Percentiles rank a stretch among this genome's conserved stretches.
Conservation (phyloP, 768 basidiomycete species). For the Paxillus rubicundulus region DNA sequence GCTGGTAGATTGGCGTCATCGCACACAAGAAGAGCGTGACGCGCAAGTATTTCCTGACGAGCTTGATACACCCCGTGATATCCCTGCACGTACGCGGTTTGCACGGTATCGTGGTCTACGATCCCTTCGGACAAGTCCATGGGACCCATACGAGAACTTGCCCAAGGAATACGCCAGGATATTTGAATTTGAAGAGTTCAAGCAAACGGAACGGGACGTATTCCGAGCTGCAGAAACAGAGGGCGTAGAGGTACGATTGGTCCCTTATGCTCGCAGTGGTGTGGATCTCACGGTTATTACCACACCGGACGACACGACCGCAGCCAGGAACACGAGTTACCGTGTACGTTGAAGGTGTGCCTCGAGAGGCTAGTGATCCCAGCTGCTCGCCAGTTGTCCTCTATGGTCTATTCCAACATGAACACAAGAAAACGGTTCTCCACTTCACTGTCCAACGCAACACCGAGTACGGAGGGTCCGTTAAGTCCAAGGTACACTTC, state of each 20-base stretch:
- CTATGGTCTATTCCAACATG: slow-evolving; percentile 87
- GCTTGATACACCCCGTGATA: slow-evolving; percentile 87
- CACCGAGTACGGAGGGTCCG: slow-evolving; percentile 86
- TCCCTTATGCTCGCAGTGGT: not conserved
- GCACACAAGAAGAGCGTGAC: slow-evolving; percentile 73
- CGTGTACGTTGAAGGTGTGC: slow-evolving; percentile 72
- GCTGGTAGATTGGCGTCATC: slow-evolving; percentile 64
- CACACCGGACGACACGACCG: not conserved
- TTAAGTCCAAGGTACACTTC: slow-evolving; percentile 78
- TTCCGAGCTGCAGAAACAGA: slow-evolving; percentile 67
- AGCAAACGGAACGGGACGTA: slow-evolving; percentile 73
- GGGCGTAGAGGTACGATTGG: slow-evolving; percentile 59
- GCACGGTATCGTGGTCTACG: slow-evolving; percentile 89
- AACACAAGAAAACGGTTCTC: slow-evolving; percentile 91
- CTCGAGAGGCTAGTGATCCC: slow-evolving; percentile 49
- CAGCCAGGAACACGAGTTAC: slow-evolving; percentile 85
- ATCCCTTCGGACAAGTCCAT: slow-evolving; percentile 91
- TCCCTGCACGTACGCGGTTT: slow-evolving; percentile 78
- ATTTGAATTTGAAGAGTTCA: slow-evolving; percentile 96
- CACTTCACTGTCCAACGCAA: slow-evolving; percentile 94
- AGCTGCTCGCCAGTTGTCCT: slow-evolving; percentile 52
- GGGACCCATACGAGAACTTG: slow-evolving; percentile 97
- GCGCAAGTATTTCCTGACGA: slow-evolving; percentile 94
- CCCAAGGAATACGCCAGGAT: slow-evolving; percentile 92
- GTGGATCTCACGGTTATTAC: not conserved